Percentiles rank a stretch among this genome's conserved stretches.
Evolutionary conservation across 768 basidiomycete genomes (phyloP).

Genomic region (Suillus decipiens): DNA sequence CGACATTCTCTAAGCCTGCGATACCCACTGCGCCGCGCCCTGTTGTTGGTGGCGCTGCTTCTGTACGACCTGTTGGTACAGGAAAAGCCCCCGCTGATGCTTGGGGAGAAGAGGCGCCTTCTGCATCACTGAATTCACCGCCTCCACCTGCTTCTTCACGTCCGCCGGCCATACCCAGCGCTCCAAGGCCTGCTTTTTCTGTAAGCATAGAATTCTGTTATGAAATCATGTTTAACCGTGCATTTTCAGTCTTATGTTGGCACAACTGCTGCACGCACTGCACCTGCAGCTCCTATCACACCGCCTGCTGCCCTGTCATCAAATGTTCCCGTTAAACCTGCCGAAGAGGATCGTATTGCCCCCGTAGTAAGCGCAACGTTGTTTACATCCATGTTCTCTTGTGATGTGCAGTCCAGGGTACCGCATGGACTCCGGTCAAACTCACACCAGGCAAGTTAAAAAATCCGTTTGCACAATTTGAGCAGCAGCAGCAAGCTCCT

Average conservation of each 20-base stretch:
- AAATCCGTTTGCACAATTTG: slow-evolving; percentile 75
- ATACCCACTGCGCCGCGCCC: slow-evolving; percentile 47
- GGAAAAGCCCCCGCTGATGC: slow-evolving; percentile 53
- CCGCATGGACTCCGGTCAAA: slow-evolving; percentile 85
- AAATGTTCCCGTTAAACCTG: slow-evolving; percentile 60
- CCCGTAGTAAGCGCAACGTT: slow-evolving; percentile 53
- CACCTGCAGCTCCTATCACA: slow-evolving; percentile 32
- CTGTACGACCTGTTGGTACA: slow-evolving; percentile 38
- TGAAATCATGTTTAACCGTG: slow-evolving; percentile 10
- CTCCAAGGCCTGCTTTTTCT: slow-evolving; percentile 44
- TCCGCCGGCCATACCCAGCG: slow-evolving; percentile 47
- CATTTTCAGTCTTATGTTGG: slow-evolving; percentile 19
- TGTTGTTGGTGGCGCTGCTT: slow-evolving; percentile 47
- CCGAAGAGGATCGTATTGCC: slow-evolving; percentile 79
- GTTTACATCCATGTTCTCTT: background rate
- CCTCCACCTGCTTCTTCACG: slow-evolving; percentile 47
- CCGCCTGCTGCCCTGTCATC: slow-evolving; percentile 46
- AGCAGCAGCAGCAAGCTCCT: slow-evolving; percentile 43
- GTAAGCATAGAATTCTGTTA: slow-evolving; percentile 29
- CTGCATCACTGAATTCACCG: slow-evolving; percentile 40
- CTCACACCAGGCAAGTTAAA: slow-evolving; percentile 86
- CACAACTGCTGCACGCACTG: slow-evolving; percentile 18
- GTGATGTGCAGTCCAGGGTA: slow-evolving; percentile 46
- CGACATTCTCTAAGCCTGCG: slow-evolving; percentile 31
- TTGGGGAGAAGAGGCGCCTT: slow-evolving; percentile 56